Base-by-base conservation (phyloP, 1,284 basidiomycete genomes). In the Sphaerobolus stellatus region DNA sequence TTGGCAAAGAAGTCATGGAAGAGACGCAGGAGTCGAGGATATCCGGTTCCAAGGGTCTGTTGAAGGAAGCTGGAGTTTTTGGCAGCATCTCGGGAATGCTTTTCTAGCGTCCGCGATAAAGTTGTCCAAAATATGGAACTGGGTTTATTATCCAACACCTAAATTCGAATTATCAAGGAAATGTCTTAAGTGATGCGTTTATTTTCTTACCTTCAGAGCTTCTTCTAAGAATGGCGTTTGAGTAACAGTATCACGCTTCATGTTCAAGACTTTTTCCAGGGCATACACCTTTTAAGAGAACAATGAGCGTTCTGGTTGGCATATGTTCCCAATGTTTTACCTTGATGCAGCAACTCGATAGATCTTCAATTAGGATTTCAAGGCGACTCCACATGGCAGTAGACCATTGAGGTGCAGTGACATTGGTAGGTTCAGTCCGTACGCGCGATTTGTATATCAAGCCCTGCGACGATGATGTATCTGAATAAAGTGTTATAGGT, bases 1-100 rank as follows among this genome's bases (percentile, higher is more conserved):
- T 94, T 94, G 18, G 89, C 85, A 67, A 98, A 98, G 71, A 98
- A 96, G 38, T 94, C 93, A 53, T 98, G 94, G 70, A 98, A 94
- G 11, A 97, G 77, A 13, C 96, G 82, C 6, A 98, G 69, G 3
- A 98, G 75, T 48, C 83, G 82, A 1, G 93, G 91, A 71, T 98
- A 98, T 20, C 91, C 89, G 2, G 81, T 76, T 62, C 88, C 86
- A 22, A 98, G 75, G 2, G 92, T 90, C 66, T 94, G 92, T 61
- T 94, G 92, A 11, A 98, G 71, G 70, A 98, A 90, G 4, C 81
- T 79, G 0, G 91, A 94, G 24, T 76, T 78, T 75, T 86, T 86
- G 1, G 87, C 78, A 2, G 85, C 81, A 58, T 94, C 90, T 60
- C 83, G 83, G 14, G 87, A 80, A 62, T 90, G 81, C 62, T 83